Evolutionary conservation across 805 yeast genomes (phyloP).

Genomic region (Myxozyma neglecta): DNA sequence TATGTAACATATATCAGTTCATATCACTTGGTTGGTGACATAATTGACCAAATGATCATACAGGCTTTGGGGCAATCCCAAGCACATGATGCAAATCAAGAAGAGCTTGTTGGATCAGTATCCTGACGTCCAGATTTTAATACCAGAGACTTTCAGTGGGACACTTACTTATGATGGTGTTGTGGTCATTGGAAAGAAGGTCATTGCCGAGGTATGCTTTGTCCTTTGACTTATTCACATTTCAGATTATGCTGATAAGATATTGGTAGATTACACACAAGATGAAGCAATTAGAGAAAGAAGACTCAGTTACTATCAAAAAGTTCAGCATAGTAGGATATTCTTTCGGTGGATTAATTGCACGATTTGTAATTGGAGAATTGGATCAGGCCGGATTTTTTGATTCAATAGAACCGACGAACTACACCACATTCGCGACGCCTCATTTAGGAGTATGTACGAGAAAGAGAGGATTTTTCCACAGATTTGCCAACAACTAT

Average conservation of each 20-base stretch:
- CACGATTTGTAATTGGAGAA: constrained; percentile 76
- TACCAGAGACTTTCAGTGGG: constrained; percentile 32
- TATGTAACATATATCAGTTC: constrained; percentile 37
- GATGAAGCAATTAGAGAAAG: constrained; percentile 51
- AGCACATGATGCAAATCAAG: constrained; percentile 54
- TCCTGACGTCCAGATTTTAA: constrained; percentile 41
- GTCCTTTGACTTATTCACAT: constrained; percentile 29
- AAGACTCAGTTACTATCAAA: constrained; percentile 46
- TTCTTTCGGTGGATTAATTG: constrained; percentile 83
- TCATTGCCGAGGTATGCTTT: constrained; percentile 58
- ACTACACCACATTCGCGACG: constrained; percentile 70
- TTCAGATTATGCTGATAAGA: background rate
- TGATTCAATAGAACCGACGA: constrained; percentile 57
- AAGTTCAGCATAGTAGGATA: constrained; percentile 79
- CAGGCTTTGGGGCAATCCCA: constrained; percentile 64
- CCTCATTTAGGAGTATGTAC: constrained; percentile 69
- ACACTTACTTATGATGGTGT: constrained; percentile 72
- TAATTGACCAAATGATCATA: background rate
- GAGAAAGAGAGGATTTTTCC: constrained; percentile 43
- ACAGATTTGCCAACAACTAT: constrained; percentile 48
- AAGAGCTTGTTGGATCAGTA: constrained; percentile 44
- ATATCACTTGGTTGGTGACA: background rate
- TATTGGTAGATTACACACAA: constrained; percentile 39
- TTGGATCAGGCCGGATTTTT: constrained; percentile 54
- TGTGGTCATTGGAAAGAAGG: constrained; percentile 66